Evolutionary conservation across 495 filamentous ascomycete genomes (phyloP).

Genomic region (Xylona heveae): DNA sequence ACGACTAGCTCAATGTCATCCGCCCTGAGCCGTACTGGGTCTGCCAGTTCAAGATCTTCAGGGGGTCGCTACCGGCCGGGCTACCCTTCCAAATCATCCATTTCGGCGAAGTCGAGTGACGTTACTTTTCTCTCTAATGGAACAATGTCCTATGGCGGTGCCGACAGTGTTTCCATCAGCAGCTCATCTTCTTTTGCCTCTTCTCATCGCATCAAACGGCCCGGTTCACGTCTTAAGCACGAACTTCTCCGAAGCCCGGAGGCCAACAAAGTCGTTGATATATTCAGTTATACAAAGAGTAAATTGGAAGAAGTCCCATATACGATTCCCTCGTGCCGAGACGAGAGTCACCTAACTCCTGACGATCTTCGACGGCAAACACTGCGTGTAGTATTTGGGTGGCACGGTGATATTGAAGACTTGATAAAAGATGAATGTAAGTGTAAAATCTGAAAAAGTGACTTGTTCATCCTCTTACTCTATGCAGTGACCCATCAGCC

Average conservation of each 20-base stretch:
- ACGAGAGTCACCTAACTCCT: conserved; percentile 45
- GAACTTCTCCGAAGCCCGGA: conserved; percentile 51
- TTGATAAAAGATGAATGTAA: conserved; percentile 67
- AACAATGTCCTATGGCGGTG: too few relatives aligned
- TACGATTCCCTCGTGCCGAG: conserved; percentile 26
- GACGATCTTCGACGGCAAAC: conserved; percentile 80
- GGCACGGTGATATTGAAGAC: conserved; percentile 67
- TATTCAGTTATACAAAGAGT: conserved; percentile 46
- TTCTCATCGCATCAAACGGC: conserved; percentile 47
- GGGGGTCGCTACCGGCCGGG: not conserved
- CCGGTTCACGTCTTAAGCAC: conserved; percentile 53
- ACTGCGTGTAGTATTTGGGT: conserved; percentile 88
- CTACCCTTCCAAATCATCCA: too few relatives aligned
- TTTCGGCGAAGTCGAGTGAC: too few relatives aligned
- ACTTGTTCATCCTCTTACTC: not conserved
- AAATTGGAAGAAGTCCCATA: conserved; percentile 66
- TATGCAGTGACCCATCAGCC: conserved; percentile 41
- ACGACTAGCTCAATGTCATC: conserved; percentile 40
- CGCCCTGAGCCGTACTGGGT: conserved; percentile 42
- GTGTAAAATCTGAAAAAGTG: conserved; percentile 11
- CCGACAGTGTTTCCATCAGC: conserved; percentile 39
- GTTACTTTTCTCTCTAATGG: too few relatives aligned
- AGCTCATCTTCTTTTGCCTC: conserved; percentile 47
- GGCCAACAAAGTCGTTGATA: conserved; percentile 26
- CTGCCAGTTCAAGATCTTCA: conserved; percentile 24